phyloP scores from a whole-genome alignment of 139 green algal species.

The Chlamydomonas sp. region DNA sequence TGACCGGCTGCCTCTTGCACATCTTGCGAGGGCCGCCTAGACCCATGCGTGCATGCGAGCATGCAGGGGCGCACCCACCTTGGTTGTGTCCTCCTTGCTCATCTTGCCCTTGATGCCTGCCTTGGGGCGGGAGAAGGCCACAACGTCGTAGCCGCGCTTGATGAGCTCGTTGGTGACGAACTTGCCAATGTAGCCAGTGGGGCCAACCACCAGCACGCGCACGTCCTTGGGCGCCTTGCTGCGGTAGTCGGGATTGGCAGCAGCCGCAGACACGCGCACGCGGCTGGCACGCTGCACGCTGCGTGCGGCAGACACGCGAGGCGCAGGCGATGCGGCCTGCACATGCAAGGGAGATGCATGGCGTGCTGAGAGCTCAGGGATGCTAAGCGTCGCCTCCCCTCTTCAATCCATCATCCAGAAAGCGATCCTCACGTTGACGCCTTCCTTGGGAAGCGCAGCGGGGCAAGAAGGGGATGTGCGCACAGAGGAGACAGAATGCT shows the following conservation, averaged over 20 bases:
- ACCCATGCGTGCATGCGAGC: background rate
- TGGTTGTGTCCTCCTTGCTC: slow-evolving; percentile 57
- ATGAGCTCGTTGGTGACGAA: slow-evolving; percentile 64
- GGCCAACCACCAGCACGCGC: slow-evolving; percentile 82
- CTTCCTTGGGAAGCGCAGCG: too few relatives aligned
- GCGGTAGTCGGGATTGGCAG: slow-evolving; percentile 44
- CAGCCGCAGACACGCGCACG: slow-evolving; percentile 9
- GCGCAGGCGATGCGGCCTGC: too few relatives aligned
- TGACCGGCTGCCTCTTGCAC: too few relatives aligned
- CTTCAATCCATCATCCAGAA: too few relatives aligned
- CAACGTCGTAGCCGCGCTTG: slow-evolving; percentile 65
- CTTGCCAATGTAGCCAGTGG: slow-evolving; percentile 97
- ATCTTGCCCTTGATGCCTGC: slow-evolving; percentile 88
- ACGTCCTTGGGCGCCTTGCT: slow-evolving; percentile 59
- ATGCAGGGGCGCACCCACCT: slow-evolving; percentile 47
- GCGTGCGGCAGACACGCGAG: too few relatives aligned
- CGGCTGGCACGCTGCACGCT: background rate
- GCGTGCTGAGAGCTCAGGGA: too few relatives aligned
- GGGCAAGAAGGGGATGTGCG: too few relatives aligned
- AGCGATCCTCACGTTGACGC: too few relatives aligned
- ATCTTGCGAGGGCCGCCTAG: background rate
- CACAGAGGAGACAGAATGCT: too few relatives aligned
- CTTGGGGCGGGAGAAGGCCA: slow-evolving; percentile 77
- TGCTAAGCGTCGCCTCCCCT: too few relatives aligned
- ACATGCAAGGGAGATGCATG: slow-evolving; percentile 1